A percentile compares a stretch with the other conserved stretches of the same genome.
These are phyloP conservation scores for Punctularia strigosozonata DNA, from an alignment of 768 basidiomycete species.

Conservation along the genomic window DNA sequence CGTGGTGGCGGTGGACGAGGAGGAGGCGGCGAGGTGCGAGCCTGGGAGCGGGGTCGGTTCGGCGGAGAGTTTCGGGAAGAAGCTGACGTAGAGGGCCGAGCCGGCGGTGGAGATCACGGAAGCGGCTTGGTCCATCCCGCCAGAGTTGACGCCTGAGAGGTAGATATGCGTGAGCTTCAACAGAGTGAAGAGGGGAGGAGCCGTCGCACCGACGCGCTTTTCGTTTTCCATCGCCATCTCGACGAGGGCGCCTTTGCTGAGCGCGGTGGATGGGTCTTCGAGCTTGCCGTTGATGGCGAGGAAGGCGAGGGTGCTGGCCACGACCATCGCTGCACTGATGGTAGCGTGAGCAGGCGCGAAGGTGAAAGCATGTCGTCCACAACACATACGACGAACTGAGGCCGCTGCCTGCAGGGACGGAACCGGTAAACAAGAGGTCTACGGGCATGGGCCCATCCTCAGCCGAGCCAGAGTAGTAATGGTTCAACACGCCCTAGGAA, in stretches of 20 bases:
- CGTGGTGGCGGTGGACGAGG: constrained; percentile 6
- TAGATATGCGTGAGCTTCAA: constrained; percentile 5
- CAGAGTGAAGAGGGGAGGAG: constrained; percentile 21
- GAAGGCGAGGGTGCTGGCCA: constrained; percentile 75
- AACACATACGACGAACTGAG: constrained; percentile 49
- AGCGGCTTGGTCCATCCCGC: constrained; percentile 85
- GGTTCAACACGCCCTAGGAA: constrained; percentile 52
- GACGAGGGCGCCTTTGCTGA: constrained; percentile 65
- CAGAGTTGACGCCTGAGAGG: neutral
- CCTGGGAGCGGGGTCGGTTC: constrained; percentile 52
- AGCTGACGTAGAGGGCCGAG: constrained; percentile 69
- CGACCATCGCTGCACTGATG: constrained; percentile 76
- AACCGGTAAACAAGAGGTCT: constrained; percentile 70
- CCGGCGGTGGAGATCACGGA: constrained; percentile 66
- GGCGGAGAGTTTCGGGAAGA: constrained; percentile 64
- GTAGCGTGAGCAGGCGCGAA: neutral
- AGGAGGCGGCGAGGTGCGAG: constrained; percentile 11
- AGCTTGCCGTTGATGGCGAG: constrained; percentile 65
- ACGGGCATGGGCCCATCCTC: constrained; percentile 38
- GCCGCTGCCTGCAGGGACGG: constrained; percentile 80
- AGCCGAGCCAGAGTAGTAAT: constrained; percentile 35
- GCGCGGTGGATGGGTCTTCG: no score
- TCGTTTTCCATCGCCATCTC: constrained; percentile 78
- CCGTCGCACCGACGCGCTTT: constrained; percentile 73
- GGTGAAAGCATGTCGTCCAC: neutral